phyloP scores from a whole-genome alignment of 1,284 basidiomycete species.

The Phellopilus nigrolimitatus region DNA sequence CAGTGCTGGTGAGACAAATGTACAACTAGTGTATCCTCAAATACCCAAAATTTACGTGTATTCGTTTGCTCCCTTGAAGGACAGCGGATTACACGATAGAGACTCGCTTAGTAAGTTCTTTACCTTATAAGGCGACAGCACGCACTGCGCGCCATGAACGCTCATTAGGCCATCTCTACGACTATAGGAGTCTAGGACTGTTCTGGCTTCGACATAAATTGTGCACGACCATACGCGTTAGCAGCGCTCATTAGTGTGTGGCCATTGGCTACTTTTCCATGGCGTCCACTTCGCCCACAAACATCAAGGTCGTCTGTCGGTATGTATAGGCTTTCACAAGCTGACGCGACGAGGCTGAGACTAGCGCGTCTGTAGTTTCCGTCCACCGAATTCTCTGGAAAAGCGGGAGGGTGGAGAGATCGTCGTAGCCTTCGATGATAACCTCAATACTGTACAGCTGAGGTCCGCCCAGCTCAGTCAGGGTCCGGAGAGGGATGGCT shows the following conservation, averaged over 20 bases:
- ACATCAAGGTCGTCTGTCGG: slow-evolving; percentile 95
- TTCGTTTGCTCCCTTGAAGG: too few relatives aligned
- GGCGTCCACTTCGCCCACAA: slow-evolving; percentile 64
- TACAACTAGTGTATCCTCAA: too few relatives aligned
- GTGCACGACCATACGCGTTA: too few relatives aligned
- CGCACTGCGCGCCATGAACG: not conserved
- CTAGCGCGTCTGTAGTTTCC: slow-evolving; percentile 59
- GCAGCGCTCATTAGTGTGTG: too few relatives aligned
- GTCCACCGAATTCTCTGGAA: slow-evolving; percentile 92
- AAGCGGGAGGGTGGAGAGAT: slow-evolving; percentile 86
- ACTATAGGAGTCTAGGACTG: too few relatives aligned
- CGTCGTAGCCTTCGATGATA: slow-evolving; percentile 87
- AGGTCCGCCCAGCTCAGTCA: slow-evolving; percentile 65
- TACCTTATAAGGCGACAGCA: too few relatives aligned
- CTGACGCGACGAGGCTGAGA: not conserved
- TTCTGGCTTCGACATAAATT: too few relatives aligned
- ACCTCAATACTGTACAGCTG: slow-evolving; percentile 78
- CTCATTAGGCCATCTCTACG: not conserved
- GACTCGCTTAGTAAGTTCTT: too few relatives aligned
- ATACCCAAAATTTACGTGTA: too few relatives aligned
- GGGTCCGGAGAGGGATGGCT: slow-evolving; percentile 86
- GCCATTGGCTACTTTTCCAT: slow-evolving; percentile 1
- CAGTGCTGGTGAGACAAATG: too few relatives aligned
- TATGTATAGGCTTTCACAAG: slow-evolving; percentile 34
- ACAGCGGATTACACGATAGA: too few relatives aligned